Evolutionary conservation across 1,284 basidiomycete species (phyloP), one percentile per base, ranked within the genome.

Genomic region (Pascua sp.): DNA sequence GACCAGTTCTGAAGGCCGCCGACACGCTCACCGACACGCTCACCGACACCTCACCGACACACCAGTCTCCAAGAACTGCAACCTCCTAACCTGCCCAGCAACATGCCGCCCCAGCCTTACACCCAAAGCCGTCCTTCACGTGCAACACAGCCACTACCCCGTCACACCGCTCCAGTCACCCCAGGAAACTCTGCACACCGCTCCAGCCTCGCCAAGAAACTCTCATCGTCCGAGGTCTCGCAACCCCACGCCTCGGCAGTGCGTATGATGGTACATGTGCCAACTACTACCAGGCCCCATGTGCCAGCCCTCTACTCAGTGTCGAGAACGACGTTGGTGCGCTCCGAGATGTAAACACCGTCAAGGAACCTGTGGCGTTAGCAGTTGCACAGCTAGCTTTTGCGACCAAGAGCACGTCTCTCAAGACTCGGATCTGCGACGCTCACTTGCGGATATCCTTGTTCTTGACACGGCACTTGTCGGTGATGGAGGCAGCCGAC

Each of bases 401-500:
- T n/a, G n/a, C n/a, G n/a, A 93, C 86, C 80, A 8, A 16, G 18
- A 11, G n/a, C n/a, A n/a, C n/a, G n/a, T n/a, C n/a, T n/a, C n/a
- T n/a, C n/a, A n/a, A 16, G 15, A n/a, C 4, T n/a, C 17, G 36
- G 11, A 41, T 44, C 42, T 11, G 18, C 10, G 39, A 37, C 69
- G 59, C 73, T 78, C 54, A 78, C 83, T 95, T 93, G 78, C 91
- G 90, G 80, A 94, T 94, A 77, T 98, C 93, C 84, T 97, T 97
- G 87, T 96, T 92, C 79, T 91, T 89, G 72, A 98, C 93, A 66
- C 88, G 85, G 82, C 91, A 94, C 63, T 88, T 83, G 70, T 92
- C 92, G 78, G 96, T 94, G 77, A 97, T 96, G 47, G 90, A 90
- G 51, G 93, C 94, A 60, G 94, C 93, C 64, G 92, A 95, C 80